Percentiles rank a stretch among this genome's conserved stretches.
phyloP scores from a whole-genome alignment of 768 basidiomycete genomes.

The Phaeotremella skinneri region DNA sequence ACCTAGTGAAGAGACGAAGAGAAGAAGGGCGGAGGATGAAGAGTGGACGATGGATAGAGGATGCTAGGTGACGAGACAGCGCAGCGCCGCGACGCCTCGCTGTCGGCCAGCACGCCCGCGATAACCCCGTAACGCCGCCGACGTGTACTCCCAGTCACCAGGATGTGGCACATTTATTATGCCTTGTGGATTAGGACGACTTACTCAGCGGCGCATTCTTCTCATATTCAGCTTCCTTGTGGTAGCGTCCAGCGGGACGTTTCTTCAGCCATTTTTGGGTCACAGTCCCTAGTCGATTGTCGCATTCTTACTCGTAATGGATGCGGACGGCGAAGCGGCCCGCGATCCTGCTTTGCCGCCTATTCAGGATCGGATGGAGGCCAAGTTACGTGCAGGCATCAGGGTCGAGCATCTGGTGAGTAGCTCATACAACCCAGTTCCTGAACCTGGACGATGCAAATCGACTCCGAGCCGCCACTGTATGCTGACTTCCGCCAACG shows the following conservation, averaged over 20 bases:
- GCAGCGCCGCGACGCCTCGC: neutral
- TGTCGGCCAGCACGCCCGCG: neutral
- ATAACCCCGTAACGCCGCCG: neutral
- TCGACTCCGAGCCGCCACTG: no score
- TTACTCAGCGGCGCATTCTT: no score
- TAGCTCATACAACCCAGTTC: neutral
- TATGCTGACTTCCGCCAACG: neutral
- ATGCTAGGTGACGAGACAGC: neutral
- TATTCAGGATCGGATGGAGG: slow-evolving; percentile 30
- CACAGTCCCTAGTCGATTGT: neutral
- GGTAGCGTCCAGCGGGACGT: no score
- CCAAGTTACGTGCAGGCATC: slow-evolving; percentile 29
- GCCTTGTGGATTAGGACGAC: no score
- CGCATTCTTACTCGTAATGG: no score
- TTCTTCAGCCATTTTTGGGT: no score
- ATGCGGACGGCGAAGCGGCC: no score
- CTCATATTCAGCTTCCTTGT: neutral
- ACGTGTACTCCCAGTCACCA: neutral
- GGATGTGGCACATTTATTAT: neutral
- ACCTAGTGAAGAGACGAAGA: slow-evolving; percentile 4
- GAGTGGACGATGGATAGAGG: neutral
- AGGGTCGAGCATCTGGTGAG: slow-evolving; percentile 39
- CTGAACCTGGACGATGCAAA: neutral
- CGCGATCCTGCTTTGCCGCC: no score
- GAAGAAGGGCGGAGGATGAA: slow-evolving; percentile 1